Base-by-base conservation (phyloP, 2,329 filamentous ascomycete species). In the Cladophialophora chaetospira region DNA sequence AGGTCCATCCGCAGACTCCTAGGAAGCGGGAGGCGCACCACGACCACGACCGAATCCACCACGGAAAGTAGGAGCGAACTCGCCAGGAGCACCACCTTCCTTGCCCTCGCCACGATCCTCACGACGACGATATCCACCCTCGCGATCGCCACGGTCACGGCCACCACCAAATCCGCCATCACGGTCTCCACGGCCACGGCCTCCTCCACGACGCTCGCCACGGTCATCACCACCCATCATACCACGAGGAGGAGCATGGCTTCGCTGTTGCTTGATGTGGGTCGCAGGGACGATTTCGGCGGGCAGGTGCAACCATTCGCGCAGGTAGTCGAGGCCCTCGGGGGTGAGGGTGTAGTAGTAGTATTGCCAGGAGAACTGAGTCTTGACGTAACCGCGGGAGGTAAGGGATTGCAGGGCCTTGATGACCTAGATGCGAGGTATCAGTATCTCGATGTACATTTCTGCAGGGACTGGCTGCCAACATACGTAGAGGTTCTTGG, bases 291-390 rank as follows among this genome's bases (percentile, higher is more conserved):
- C 94, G 76, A 99, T 97, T 87, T 99, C 94, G 77, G 94, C 92
- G 73, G 94, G 94, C 72, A 99, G 89, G 83, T 99, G 94, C 72
- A 99, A 92, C 94, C 94, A 99, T 85, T 99, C 94, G 77, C 94
- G 93, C 79, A 99, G 92, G 87, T 99, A 99, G 84, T 97, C 93
- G 78, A 99, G 93, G 82, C 94, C 94, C 86, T 97, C 92, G 75
- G 92, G 90, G 78, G 93, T 97, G 80, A 99, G 88, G 80, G 94
- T 97, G 88, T 99, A 99, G 89, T 99, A 99, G 88, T 97, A 96
- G 86, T 92, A 96, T 82, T 96, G 91, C 91, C 91, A 96, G 69
- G 91, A 96, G 89, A 99, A 99, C 81, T 95, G 94, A 72, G 94
- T 99, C 90, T 99, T 99, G 82, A 99, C 87, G 81, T 90, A 97